These are phyloP conservation scores for Colletotrichum acutatum DNA, from an alignment of 2,329 filamentous ascomycete species.

Conservation along the genomic window DNA sequence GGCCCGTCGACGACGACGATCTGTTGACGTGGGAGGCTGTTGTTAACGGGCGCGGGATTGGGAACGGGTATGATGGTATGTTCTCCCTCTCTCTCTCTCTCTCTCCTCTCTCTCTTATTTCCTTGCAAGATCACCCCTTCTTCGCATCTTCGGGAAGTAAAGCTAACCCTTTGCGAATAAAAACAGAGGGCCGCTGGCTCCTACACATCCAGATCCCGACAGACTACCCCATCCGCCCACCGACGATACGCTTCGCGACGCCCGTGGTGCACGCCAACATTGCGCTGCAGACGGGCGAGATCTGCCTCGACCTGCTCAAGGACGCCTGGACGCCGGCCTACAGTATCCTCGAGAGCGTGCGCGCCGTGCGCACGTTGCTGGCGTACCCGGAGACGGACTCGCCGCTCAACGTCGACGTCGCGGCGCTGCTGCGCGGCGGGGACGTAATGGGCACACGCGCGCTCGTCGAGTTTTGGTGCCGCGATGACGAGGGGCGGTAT, in stretches of 20 bases:
- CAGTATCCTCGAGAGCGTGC: constrained; percentile 79
- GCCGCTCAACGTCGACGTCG: constrained; percentile 83
- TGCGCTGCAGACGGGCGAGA: constrained; percentile 79
- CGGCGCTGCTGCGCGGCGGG: constrained; percentile 74
- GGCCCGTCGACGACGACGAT: constrained; percentile 64
- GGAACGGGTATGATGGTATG: constrained; percentile 66
- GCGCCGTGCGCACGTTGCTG: constrained; percentile 77
- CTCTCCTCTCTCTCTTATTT: too few species aligned
- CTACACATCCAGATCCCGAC: constrained; percentile 80
- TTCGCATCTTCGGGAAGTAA: not conserved
- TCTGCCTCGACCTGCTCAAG: constrained; percentile 89
- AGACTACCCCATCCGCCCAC: constrained; percentile 83
- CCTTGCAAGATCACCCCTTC: too few species aligned
- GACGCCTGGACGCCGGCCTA: constrained; percentile 88
- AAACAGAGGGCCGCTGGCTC: constrained; percentile 79
- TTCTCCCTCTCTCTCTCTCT: constrained; percentile 12
- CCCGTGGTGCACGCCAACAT: constrained; percentile 88
- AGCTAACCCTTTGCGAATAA: not conserved
- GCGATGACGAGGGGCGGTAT: constrained; percentile 59
- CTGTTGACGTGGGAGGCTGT: constrained; percentile 69
- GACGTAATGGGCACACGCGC: constrained; percentile 75
- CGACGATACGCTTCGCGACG: constrained; percentile 83
- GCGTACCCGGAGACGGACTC: constrained; percentile 76
- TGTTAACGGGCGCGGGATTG: constrained; percentile 67
- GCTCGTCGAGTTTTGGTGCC: constrained; percentile 78